These are phyloP conservation scores for Penicillium lagena DNA, from an alignment of 495 filamentous ascomycete genomes.

Conservation along the genomic window DNA sequence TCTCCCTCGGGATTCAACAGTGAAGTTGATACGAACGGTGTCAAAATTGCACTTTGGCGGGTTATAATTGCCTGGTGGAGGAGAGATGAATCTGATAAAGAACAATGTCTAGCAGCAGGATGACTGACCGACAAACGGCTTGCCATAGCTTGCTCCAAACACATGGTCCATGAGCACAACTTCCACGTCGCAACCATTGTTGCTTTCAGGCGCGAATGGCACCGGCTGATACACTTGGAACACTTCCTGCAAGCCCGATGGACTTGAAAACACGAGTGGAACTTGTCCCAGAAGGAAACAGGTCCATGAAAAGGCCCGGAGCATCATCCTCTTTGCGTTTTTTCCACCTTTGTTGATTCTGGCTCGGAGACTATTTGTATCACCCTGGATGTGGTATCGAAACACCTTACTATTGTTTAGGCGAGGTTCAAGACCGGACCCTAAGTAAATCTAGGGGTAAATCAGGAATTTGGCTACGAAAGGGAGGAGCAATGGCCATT, in stretches of 20 bases:
- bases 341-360: too few species aligned
- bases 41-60: conserved; percentile 73
- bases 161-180: conserved; percentile 61
- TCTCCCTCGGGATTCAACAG: conserved; percentile 62
- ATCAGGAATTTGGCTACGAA: too few species aligned
- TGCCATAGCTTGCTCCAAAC: conserved; percentile 72
- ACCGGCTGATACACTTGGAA: conserved; percentile 70
- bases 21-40: conserved; percentile 74
- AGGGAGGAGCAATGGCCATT: too few species aligned
- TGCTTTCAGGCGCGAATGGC: conserved; percentile 27
- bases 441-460: too few species aligned
- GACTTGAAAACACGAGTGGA: background rate
- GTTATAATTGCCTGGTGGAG: conserved; percentile 51
- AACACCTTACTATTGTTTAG: too few species aligned
- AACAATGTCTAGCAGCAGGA: background rate
- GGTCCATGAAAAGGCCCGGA: too few species aligned
- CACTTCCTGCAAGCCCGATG: conserved; percentile 38
- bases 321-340: too few species aligned
- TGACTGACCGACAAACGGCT: conserved; percentile 67
- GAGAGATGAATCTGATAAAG: background rate
- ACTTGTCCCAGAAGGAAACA: background rate
- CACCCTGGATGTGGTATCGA: too few species aligned
- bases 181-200: conserved; percentile 38
- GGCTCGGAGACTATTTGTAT: too few species aligned
- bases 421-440: too few species aligned